Percentiles rank a stretch among this genome's conserved stretches.
These are phyloP conservation scores for Manihot esculenta DNA, from an alignment of 441 rosid species.

Conservation along the genomic window DNA sequence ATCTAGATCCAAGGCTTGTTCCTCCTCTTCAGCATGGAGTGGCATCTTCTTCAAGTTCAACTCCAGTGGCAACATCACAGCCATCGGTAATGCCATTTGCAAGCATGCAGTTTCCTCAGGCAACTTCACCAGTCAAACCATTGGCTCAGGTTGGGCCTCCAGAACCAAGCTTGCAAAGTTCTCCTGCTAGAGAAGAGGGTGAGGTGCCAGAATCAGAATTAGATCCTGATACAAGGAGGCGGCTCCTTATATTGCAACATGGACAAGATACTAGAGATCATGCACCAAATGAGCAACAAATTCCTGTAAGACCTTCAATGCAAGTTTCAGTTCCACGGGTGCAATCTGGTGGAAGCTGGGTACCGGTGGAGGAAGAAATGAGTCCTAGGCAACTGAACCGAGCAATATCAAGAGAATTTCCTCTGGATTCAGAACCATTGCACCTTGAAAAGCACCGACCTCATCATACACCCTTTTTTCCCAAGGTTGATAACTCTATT, in stretches of 20 bases:
- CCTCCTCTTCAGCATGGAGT: constrained; percentile 54
- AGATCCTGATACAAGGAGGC: constrained; percentile 95
- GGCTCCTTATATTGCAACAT: constrained; percentile 95
- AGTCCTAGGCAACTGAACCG: constrained; percentile 67
- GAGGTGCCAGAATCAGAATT: constrained; percentile 98
- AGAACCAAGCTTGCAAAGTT: constrained; percentile 79
- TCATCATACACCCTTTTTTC: constrained; percentile 60
- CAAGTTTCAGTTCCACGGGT: constrained; percentile 65
- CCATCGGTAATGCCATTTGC: constrained; percentile 46
- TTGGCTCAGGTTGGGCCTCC: constrained; percentile 52
- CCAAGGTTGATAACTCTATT: constrained; percentile 65
- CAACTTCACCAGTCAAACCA: constrained; percentile 50
- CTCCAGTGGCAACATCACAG: constrained; percentile 49
- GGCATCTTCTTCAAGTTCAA: constrained; percentile 63
- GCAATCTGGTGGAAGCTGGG: constrained; percentile 74
- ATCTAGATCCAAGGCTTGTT: constrained; percentile 62
- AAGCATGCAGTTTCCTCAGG: constrained; percentile 52
- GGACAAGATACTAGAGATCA: constrained; percentile 90
- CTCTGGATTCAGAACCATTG: constrained; percentile 62
- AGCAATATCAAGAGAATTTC: constrained; percentile 60
- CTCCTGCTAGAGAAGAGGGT: constrained; percentile 99
- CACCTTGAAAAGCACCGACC: constrained; percentile 69
- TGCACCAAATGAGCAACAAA: constrained; percentile 57
- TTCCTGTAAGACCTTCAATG: constrained; percentile 61
- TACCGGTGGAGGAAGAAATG: constrained; percentile 81